A percentile compares a stretch with the other conserved stretches of the same genome.
phyloP scores from a whole-genome alignment of 768 basidiomycete genomes.

The Boletus fagicola region DNA sequence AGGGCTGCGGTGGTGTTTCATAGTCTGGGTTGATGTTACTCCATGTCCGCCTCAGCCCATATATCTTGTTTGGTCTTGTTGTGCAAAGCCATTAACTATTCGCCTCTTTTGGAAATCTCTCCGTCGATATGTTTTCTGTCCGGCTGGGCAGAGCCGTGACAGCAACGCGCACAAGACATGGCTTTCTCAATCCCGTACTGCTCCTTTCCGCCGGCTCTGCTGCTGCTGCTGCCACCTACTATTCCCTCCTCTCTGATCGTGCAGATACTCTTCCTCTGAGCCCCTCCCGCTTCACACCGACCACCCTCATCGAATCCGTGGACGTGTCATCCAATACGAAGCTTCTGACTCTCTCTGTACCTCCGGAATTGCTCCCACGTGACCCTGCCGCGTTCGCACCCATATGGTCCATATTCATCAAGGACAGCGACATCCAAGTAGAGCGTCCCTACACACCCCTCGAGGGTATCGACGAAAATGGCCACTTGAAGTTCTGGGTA shows the following conservation, averaged over 20 bases:
- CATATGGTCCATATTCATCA: constrained; percentile 80
- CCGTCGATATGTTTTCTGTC: constrained; percentile 15
- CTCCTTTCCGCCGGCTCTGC: constrained; percentile 39
- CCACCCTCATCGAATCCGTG: constrained; percentile 54
- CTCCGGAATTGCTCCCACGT: constrained; percentile 39
- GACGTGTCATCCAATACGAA: constrained; percentile 57
- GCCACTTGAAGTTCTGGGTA: constrained; percentile 75
- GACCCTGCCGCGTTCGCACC: constrained; percentile 28
- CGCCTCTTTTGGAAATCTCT: constrained; percentile 18
- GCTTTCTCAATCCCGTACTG: constrained; percentile 18
- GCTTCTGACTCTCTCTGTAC: constrained; percentile 59
- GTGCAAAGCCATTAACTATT: constrained; percentile 12
- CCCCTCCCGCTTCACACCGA: constrained; percentile 53
- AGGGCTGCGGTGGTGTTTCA: constrained; percentile 27
- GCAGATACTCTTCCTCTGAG: constrained; percentile 47
- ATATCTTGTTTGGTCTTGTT: constrained; percentile 27
- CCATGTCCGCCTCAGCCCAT: neutral
- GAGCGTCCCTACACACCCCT: constrained; percentile 85
- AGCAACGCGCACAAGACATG: neutral
- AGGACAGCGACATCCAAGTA: constrained; percentile 86
- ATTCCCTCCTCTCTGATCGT: constrained; percentile 49
- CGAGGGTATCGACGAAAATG: constrained; percentile 62
- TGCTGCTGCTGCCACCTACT: constrained; percentile 45
- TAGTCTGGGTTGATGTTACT: constrained; percentile 7
- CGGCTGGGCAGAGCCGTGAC: neutral